phyloP scores from a whole-genome alignment of 495 filamentous ascomycete species.

The Tetracladium marchalianum region DNA sequence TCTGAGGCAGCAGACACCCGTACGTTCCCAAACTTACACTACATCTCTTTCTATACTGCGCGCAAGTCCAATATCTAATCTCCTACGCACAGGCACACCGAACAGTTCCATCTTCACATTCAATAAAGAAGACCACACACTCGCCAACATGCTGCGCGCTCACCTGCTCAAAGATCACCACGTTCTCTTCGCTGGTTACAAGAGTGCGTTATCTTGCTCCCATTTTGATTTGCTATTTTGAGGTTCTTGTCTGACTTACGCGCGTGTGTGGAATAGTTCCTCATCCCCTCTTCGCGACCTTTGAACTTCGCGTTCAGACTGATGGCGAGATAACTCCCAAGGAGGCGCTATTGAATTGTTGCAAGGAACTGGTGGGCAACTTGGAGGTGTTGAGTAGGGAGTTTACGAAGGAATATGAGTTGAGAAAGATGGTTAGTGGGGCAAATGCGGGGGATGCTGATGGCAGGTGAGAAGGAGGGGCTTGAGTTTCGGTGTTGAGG shows the following conservation, averaged over 20 bases:
- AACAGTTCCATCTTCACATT: constrained; percentile 84
- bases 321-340: constrained; percentile 80
- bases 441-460: no score
- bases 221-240: not conserved
- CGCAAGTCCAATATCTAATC: not conserved
- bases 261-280: constrained; percentile 40
- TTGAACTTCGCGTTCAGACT: constrained; percentile 84
- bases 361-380: constrained; percentile 67
- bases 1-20: constrained; percentile 77
- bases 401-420: constrained; percentile 91
- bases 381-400: constrained; percentile 68
- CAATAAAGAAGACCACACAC: constrained; percentile 94
- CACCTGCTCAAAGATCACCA: constrained; percentile 70
- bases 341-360: constrained; percentile 70
- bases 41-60: not conserved
- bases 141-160: constrained; percentile 78
- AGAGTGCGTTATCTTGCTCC: constrained; percentile 37
- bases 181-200: constrained; percentile 82
- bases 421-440: constrained; percentile 76
- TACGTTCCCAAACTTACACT: constrained; percentile 36
- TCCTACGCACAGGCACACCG: constrained; percentile 54
- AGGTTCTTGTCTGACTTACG: constrained; percentile 1
- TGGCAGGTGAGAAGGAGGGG: no score
- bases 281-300: constrained; percentile 77
- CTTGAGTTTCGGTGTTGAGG: not conserved